Percentiles rank a stretch among this genome's conserved stretches.
These are phyloP conservation scores for Nephelium lappaceum DNA, from an alignment of 345 rosid species.

Conservation along the genomic window DNA sequence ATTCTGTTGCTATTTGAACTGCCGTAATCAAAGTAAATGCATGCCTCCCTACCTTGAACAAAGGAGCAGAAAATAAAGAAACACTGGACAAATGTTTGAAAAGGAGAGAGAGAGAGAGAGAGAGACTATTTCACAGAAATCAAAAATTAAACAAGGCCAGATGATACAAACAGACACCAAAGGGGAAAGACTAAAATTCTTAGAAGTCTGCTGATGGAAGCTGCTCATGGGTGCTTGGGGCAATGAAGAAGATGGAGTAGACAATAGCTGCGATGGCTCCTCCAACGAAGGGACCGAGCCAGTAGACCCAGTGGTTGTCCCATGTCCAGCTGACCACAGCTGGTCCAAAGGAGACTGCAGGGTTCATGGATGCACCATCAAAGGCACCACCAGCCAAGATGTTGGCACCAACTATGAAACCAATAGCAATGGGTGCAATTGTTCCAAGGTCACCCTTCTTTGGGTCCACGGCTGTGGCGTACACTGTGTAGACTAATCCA, in stretches of 20 bases:
- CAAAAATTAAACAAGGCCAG: constrained; percentile 26
- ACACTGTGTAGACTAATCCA: constrained; percentile 87
- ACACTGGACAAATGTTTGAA: constrained; percentile 21
- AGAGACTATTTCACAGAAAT: constrained; percentile 22
- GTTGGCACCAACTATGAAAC: constrained; percentile 91
- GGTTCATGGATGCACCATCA: constrained; percentile 95
- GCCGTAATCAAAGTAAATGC: neutral
- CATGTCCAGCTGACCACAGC: constrained; percentile 97
- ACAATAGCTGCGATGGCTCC: constrained; percentile 70
- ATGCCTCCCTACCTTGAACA: neutral
- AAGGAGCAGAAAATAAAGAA: neutral
- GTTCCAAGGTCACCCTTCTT: constrained; percentile 82
- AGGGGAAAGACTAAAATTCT: constrained; percentile 1
- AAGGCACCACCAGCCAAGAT: constrained; percentile 92
- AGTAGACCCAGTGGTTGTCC: constrained; percentile 91
- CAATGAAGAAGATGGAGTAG: constrained; percentile 63
- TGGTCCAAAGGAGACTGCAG: constrained; percentile 92
- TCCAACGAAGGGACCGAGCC: constrained; percentile 86
- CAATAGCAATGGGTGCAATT: constrained; percentile 87
- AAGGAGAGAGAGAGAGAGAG: neutral
- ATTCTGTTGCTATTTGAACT: neutral
- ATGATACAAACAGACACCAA: constrained; percentile 31
- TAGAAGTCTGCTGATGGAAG: constrained; percentile 66
- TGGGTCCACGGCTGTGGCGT: constrained; percentile 89
- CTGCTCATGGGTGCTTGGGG: constrained; percentile 56